A percentile compares a stretch with the other conserved stretches of the same genome.
These are phyloP conservation scores for Termitomyces bulborhizus DNA, from an alignment of 768 basidiomycete genomes.

Conservation along the genomic window DNA sequence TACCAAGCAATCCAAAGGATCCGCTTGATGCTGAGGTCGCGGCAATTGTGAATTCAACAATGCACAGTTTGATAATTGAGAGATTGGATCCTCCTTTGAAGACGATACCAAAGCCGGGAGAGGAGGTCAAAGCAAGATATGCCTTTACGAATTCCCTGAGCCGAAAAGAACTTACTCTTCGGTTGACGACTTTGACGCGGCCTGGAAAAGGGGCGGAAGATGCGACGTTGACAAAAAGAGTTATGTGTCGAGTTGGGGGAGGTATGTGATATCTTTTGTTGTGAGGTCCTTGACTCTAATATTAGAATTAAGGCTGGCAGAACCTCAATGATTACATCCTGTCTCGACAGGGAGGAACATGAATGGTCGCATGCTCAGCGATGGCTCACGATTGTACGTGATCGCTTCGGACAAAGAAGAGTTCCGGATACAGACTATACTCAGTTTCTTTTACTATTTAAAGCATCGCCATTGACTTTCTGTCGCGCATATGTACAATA, in stretches of 20 bases:
- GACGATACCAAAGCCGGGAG: slow-evolving; percentile 58
- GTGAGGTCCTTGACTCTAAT: slow-evolving; percentile 6
- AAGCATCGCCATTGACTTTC: slow-evolving; percentile 14
- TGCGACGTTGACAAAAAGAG: slow-evolving; percentile 64
- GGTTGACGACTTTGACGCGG: slow-evolving; percentile 73
- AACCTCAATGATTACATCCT: slow-evolving; percentile 72
- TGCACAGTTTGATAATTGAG: slow-evolving; percentile 73
- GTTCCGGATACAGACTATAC: slow-evolving; percentile 3
- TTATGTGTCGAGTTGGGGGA: slow-evolving; percentile 88
- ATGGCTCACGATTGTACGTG: slow-evolving; percentile 1
- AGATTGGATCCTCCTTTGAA: slow-evolving; percentile 76
- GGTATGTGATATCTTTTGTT: slow-evolving; percentile 37
- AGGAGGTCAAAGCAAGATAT: slow-evolving; percentile 82
- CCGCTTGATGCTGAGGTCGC: slow-evolving; percentile 83
- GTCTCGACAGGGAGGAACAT: slow-evolving; percentile 70
- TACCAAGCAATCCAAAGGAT: slow-evolving; percentile 61
- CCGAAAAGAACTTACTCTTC: slow-evolving; percentile 71
- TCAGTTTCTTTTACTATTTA: slow-evolving; percentile 11
- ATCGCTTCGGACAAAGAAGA: not conserved
- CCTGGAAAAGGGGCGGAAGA: slow-evolving; percentile 41
- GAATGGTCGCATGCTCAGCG: slow-evolving; percentile 9
- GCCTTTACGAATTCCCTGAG: slow-evolving; percentile 69
- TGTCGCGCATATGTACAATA: slow-evolving; percentile 13
- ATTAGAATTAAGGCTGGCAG: slow-evolving; percentile 56
- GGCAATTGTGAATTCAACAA: slow-evolving; percentile 62